Base-by-base conservation (phyloP, 495 filamentous ascomycete species). In the Tuber microsphaerosporum region DNA sequence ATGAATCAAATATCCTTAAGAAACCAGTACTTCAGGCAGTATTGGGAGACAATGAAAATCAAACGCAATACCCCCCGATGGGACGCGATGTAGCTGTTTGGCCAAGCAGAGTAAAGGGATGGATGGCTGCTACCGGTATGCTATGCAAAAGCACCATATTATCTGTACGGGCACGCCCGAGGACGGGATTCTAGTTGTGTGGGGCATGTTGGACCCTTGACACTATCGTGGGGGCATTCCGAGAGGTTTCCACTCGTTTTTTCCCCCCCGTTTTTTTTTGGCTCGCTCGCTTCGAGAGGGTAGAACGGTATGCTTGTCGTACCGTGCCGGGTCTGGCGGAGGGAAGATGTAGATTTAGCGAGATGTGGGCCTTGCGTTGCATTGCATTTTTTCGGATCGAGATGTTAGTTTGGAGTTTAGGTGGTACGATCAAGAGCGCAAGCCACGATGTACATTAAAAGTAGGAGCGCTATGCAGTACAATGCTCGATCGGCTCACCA, bases 311-410 rank as follows among this genome's bases (percentile, higher is more conserved):
- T 31, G 51, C 51, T 31, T 10, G n/a, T 12, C n/a, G 51, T 61
- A 12, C n/a, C 10, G 51, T 61, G 51, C n/a, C n/a, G 51, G 1
- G 51, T 61, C 8, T 31, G 51, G 31, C 10, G 12, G 51, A n/a
- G 51, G 74, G 19, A 46, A 78, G 75, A 72, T 69, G 77, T 65
- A 74, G 72, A 70, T 78, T 79, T 79, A 79, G 77, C 77, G 76
- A 79, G 76, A 75, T 45, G 77, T 61, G 74, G 74, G 69, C 76
- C 79, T 79, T 79, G 76, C 76, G 75, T 79, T 41, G 39, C 5
- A 41, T 41, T 41, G 39, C 39, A 41, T 79, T 78, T 56, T 56
- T 56, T 26, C 22, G 48, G 48, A n/a, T 26, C 10, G 48, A 22
- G 7, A 7, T 20, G 20, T 56, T 56, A 5, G 48, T 56, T n/a